Evolutionary conservation across 805 yeast species (phyloP).

Genomic region (Starmerella powellii): DNA sequence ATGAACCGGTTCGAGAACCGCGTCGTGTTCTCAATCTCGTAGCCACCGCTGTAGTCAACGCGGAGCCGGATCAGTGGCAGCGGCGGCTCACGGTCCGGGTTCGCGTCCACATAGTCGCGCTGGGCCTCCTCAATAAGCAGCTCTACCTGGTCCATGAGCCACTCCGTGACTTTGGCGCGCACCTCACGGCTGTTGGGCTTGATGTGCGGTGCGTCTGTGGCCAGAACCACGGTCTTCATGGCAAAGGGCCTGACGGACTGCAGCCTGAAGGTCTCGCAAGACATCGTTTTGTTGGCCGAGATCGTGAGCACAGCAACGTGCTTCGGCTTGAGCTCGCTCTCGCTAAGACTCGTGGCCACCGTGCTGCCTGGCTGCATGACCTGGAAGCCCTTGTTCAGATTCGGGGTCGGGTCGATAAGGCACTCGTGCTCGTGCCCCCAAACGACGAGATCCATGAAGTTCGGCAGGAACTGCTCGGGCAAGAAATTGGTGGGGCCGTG

Average conservation of each 20-base stretch:
- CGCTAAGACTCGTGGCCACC: conserved; percentile 78
- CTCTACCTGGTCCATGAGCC: conserved; percentile 53
- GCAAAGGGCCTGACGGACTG: conserved; percentile 72
- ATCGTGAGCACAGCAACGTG: conserved; percentile 61
- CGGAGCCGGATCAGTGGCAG: conserved; percentile 70
- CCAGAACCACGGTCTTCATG: conserved; percentile 51
- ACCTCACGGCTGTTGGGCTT: conserved; percentile 35
- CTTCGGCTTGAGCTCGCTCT: conserved; percentile 69
- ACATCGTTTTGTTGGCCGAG: conserved; percentile 40
- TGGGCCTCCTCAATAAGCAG: conserved; percentile 53
- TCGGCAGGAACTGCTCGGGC: conserved; percentile 76
- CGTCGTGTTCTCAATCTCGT: conserved; percentile 81
- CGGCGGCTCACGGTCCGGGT: conserved; percentile 41
- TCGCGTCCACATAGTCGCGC: too few species aligned
- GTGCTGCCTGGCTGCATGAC: conserved; percentile 90
- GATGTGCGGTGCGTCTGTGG: conserved; percentile 30
- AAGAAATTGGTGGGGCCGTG: conserved; percentile 65
- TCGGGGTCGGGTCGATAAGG: conserved; percentile 48
- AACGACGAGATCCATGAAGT: conserved; percentile 64
- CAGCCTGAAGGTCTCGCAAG: conserved; percentile 49
- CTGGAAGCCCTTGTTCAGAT: conserved; percentile 50
- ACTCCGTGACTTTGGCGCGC: conserved; percentile 44
- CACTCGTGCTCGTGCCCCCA: conserved; percentile 99
- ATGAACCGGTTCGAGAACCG: conserved; percentile 83
- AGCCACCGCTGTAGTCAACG: conserved; percentile 84